Evolutionary conservation across 768 basidiomycete genomes (phyloP), one percentile per base, ranked within the genome.

Genomic region (Mrakia hoshinonis): DNA sequence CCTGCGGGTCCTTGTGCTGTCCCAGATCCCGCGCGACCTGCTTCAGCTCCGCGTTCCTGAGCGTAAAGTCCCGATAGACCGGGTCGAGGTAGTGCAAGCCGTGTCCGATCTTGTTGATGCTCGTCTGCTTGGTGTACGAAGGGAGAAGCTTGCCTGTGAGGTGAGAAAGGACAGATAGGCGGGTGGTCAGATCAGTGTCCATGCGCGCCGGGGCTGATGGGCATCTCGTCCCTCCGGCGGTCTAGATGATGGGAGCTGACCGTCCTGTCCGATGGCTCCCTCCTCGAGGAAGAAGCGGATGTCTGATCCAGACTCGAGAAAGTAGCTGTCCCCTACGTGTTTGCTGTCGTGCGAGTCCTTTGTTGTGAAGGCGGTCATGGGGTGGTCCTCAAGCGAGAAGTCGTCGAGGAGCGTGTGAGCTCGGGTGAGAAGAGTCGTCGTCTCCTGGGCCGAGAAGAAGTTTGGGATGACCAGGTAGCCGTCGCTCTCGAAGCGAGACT

Each of bases 271-370:
- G 7, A 96, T 82, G 0, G 94, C 92, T 63, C 89, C 91, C 75
- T 91, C 88, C 78, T 98, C 96, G 54, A 99, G 82, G 80, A 99
- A 98, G 79, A 87, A 98, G 7, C 90, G 87, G 72, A 98, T 91
- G 83, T 78, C 96, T 79, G 97, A 92, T 2, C 92, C 91, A 1
- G 91, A 93, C 38, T 82, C 85, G 60, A 99, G 82, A 77, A 99
- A 99, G 79, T 98, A 98, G 39, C 91, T 87, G 77, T 98, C 93
- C 0, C 93, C 93, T 31, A 92, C 84, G 75, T 92, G 90, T 67
- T 87, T 82, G 70, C 85, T 63, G 20, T 72, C 70, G 46, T 71
- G 81, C 72, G 90, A 87, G n/a, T 46, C 48, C n/a, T 47, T 49
- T 10, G 92, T 93, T 20, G 89, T 90, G 80, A 99, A 99, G 77